Conservation (phyloP, 225 moss, liverwort and hornwort genomes). For the Pseudisothecium myosuroides region DNA sequence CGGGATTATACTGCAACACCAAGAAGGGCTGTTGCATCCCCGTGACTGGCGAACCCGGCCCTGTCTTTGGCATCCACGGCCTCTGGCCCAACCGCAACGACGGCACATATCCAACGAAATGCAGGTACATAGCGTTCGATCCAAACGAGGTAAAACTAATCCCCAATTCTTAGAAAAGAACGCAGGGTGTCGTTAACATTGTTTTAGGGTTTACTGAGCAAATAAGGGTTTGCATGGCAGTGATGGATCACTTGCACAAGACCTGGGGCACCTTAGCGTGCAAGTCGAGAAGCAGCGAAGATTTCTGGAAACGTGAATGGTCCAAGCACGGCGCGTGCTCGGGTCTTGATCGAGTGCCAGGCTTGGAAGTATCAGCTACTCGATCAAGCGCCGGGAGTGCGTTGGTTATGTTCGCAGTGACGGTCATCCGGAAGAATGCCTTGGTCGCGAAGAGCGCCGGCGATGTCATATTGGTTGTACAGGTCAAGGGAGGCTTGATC, state of each 20-base stretch:
- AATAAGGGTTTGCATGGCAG: background rate
- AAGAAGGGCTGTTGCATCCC: background rate
- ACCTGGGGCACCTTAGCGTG: slow-evolving; percentile 59
- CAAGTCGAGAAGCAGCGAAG: slow-evolving; percentile 29
- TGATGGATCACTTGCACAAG: slow-evolving; percentile 28
- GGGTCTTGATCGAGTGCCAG: background rate
- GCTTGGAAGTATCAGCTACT: too few relatives aligned
- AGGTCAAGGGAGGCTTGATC: too few relatives aligned
- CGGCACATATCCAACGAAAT: slow-evolving; percentile 43
- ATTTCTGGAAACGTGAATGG: slow-evolving; percentile 74
- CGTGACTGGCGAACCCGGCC: slow-evolving; percentile 15
- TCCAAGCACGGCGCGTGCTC: slow-evolving; percentile 52
- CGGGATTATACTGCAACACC: too few relatives aligned
- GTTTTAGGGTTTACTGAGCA: background rate
- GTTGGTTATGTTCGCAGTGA: too few relatives aligned
- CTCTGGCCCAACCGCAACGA: slow-evolving; percentile 28
- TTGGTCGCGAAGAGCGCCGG: background rate
- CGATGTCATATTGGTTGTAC: too few relatives aligned
- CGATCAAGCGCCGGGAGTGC: too few relatives aligned
- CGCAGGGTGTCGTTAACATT: background rate
- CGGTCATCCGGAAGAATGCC: too few relatives aligned
- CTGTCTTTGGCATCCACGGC: too few relatives aligned
- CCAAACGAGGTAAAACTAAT: slow-evolving; percentile 15
- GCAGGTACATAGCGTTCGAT: slow-evolving; percentile 21
- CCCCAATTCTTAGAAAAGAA: background rate